A percentile compares a stretch with the other conserved stretches of the same genome.
These are phyloP conservation scores for Croton laevigatus DNA, from an alignment of 441 rosid genomes.

Conservation along the genomic window DNA sequence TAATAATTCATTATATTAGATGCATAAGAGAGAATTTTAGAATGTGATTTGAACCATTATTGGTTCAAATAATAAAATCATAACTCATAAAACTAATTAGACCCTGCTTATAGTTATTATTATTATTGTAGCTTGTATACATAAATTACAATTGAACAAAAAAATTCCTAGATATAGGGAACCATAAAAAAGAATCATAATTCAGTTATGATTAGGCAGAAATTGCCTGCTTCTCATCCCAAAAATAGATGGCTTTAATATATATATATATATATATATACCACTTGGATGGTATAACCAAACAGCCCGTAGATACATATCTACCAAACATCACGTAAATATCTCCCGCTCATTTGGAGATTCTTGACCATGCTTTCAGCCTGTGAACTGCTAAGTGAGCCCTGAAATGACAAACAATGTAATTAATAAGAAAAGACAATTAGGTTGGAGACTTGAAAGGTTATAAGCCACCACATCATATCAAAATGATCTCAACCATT, in stretches of 20 bases:
- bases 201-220: slow-evolving; percentile 6
- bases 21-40: neutral
- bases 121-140: slow-evolving; percentile 12
- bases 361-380: slow-evolving; percentile 92
- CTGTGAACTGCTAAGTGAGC: slow-evolving; percentile 69
- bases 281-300: neutral
- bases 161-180: slow-evolving; percentile 23
- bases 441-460: neutral
- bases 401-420: slow-evolving; percentile 56
- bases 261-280: neutral
- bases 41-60: slow-evolving; percentile 25
- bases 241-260: neutral
- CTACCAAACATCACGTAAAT: slow-evolving; percentile 92
- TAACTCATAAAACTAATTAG: slow-evolving; percentile 14
- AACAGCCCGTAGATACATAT: too few species aligned
- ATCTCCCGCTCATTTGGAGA: slow-evolving; percentile 83
- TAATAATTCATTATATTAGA: neutral
- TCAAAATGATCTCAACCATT: neutral
- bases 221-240: slow-evolving; percentile 6
- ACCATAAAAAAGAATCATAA: slow-evolving; percentile 7
- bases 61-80: slow-evolving; percentile 24
- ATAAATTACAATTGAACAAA: slow-evolving; percentile 32
- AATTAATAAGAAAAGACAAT: neutral
- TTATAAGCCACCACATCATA: neutral
- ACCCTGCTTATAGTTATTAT: neutral